Conservation (phyloP, 176 grass and related monocot species). For the maize (Zea mays) region DNA sequence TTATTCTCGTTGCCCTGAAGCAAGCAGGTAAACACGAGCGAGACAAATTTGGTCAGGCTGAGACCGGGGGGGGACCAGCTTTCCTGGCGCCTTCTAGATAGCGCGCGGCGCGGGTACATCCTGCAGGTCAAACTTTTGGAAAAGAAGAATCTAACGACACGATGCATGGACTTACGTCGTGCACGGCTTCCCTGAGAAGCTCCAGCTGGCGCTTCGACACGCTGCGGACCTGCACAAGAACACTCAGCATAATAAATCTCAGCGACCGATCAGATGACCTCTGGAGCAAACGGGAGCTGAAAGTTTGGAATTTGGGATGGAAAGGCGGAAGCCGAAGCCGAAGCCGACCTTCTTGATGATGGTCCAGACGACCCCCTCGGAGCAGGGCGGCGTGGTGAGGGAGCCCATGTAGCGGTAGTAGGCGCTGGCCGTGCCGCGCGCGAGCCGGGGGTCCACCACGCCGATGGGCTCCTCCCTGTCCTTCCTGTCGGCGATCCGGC, state of each 20-base stretch:
- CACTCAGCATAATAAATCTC: not conserved
- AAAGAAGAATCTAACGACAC: not conserved
- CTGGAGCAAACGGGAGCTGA: no score
- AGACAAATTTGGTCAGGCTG: not conserved
- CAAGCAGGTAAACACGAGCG: not conserved
- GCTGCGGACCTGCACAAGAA: constrained; percentile 46
- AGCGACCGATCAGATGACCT: not conserved
- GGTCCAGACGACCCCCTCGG: constrained; percentile 77
- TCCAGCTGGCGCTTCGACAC: constrained; percentile 57
- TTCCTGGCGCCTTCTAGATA: not conserved
- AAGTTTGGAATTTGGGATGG: no score
- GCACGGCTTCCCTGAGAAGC: constrained; percentile 64
- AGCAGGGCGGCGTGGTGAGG: constrained; percentile 70
- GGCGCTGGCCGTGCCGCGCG: constrained; percentile 35
- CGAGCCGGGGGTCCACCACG: constrained; percentile 34
- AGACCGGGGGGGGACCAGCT: not conserved
- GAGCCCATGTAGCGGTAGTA: constrained; percentile 86
- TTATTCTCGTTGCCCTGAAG: constrained; percentile 34
- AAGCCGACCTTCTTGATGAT: constrained; percentile 43
- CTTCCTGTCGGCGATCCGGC: constrained; percentile 19
- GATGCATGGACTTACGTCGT: constrained; percentile 42
- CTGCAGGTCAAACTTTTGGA: not conserved
- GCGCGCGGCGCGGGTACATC: not conserved
- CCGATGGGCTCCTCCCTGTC: constrained; percentile 48
- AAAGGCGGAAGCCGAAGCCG: no score